Percentiles rank a stretch among this genome's conserved stretches.
phyloP scores from a whole-genome alignment of 2,329 filamentous ascomycete genomes.

The Thermoascus crustaceus region DNA sequence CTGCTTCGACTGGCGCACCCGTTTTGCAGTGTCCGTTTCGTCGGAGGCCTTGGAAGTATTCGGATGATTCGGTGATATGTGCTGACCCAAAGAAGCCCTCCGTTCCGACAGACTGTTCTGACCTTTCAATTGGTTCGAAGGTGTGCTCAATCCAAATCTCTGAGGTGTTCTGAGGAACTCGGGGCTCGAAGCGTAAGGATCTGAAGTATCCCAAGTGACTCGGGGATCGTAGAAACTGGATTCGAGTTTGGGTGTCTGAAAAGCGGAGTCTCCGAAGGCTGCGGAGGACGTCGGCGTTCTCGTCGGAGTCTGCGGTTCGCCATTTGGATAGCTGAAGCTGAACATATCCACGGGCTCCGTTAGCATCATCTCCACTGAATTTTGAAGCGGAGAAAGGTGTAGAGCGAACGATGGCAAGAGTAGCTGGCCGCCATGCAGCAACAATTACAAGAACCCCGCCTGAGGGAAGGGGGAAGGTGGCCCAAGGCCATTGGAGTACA shows the following conservation, averaged over 20 bases:
- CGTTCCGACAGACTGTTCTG: slow-evolving; percentile 10
- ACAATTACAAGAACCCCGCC: not conserved
- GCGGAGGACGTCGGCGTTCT: slow-evolving; percentile 34
- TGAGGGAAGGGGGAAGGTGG: slow-evolving; percentile 1
- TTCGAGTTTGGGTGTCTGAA: slow-evolving; percentile 40
- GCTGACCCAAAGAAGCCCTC: slow-evolving; percentile 7
- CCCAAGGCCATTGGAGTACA: slow-evolving; percentile 2
- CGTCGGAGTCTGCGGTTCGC: slow-evolving; percentile 40
- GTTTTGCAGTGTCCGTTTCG: slow-evolving; percentile 27
- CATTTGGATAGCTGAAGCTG: slow-evolving; percentile 40
- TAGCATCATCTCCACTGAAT: slow-evolving; percentile 21
- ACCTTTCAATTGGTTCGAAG: slow-evolving; percentile 18
- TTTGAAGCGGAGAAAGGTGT: slow-evolving; percentile 5
- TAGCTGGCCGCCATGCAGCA: too few species aligned
- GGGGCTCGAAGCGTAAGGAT: slow-evolving; percentile 40
- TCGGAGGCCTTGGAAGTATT: slow-evolving; percentile 16
- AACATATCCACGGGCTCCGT: slow-evolving; percentile 23
- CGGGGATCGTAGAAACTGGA: slow-evolving; percentile 40
- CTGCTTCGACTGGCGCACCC: slow-evolving; percentile 22
- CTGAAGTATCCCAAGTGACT: slow-evolving; percentile 40
- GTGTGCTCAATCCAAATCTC: slow-evolving; percentile 28
- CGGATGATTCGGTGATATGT: slow-evolving; percentile 6
- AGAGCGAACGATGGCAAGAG: not conserved
- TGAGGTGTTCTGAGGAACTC: slow-evolving; percentile 38
- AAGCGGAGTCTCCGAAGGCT: slow-evolving; percentile 31